Base-by-base conservation (phyloP, 2,329 filamentous ascomycete species). In the Phialocephala subalpina region DNA sequence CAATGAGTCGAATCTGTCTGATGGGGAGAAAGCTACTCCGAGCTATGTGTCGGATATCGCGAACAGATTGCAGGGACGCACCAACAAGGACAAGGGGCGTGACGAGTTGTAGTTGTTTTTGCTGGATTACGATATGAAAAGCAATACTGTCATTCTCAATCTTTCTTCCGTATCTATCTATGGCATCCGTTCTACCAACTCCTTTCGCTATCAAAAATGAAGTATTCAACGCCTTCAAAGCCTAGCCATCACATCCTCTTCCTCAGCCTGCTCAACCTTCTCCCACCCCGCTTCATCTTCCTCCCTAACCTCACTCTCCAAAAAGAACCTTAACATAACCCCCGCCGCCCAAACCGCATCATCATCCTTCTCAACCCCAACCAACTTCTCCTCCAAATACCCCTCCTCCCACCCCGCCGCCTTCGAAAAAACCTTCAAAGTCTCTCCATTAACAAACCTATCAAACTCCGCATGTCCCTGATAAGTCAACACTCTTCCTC, bases 401-500 rank as follows among this genome's bases (percentile, higher is more conserved):
- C 71, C 65, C 4, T 67, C 45, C 6, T 66, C 66, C 74, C 76
- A 77, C 9, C 58, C 64, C 14, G 33, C 36, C 2, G 18, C 36
- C 2, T 57, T 68, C 11, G 78, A 77, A 63, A 80, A 80, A 0
- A 76, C 72, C 60, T 77, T 77, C 25, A 81, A 63, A 0, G 74
- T 78, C 72, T 81, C 78, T 0, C 73, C 69, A 59, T 79, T 81
- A 11, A 82, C 72, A 61, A 80, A 81, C 0, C 72, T 63, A 66
- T 82, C 78, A 69, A 82, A 83, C 63, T 82, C 81, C 25, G 80
- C 80, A 66, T 82, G 80, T 0, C 80, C 80, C 56, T 82, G 80
- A 29, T 77, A 78, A 0, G 80, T 82, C 20, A 83, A 70, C 0
- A 82, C 71, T 0, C 79, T 72, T 0, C 77, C 77, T 1, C 76